These are phyloP conservation scores for Penicillium manginii DNA, from an alignment of 495 filamentous ascomycete species.

Conservation along the genomic window DNA sequence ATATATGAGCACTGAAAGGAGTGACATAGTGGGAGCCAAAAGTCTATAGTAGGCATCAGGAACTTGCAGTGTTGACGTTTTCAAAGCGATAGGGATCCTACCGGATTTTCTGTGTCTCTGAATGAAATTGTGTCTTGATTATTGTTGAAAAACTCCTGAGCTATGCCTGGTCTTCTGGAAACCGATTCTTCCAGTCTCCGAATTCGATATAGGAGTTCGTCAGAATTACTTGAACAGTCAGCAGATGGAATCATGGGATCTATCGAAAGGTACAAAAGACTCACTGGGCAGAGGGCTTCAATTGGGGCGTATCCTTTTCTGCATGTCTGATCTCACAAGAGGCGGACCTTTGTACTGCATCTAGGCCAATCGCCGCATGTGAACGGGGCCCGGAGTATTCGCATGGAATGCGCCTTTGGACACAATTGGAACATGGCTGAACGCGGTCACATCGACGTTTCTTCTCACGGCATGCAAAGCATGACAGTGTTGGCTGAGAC, in stretches of 20 bases:
- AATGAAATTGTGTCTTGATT: background rate
- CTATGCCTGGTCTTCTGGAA: background rate
- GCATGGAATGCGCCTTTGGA: slow-evolving; percentile 24
- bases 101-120: background rate
- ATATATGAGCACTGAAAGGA: slow-evolving; percentile 16
- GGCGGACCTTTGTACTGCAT: background rate
- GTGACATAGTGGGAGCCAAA: slow-evolving; percentile 17
- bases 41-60: background rate
- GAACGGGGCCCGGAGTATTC: slow-evolving; percentile 18
- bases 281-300: slow-evolving; percentile 8
- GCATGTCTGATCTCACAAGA: background rate
- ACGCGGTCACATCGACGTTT: slow-evolving; percentile 33
- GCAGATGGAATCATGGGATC: background rate
- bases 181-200: slow-evolving; percentile 18
- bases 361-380: background rate
- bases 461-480: slow-evolving; percentile 29
- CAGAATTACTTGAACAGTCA: slow-evolving; percentile 11
- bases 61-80: background rate
- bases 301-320: background rate
- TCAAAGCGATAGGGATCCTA: background rate
- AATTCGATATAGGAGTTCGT: slow-evolving; percentile 23
- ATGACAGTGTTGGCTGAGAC: slow-evolving; percentile 27
- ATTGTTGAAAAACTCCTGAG: background rate
- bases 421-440: slow-evolving; percentile 36
- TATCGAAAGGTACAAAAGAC: slow-evolving; percentile 1